Evolutionary conservation across 176 grass and related monocot species (phyloP), one percentile per base, ranked within the genome.

Genomic region (Cenchrus fungigraminus): DNA sequence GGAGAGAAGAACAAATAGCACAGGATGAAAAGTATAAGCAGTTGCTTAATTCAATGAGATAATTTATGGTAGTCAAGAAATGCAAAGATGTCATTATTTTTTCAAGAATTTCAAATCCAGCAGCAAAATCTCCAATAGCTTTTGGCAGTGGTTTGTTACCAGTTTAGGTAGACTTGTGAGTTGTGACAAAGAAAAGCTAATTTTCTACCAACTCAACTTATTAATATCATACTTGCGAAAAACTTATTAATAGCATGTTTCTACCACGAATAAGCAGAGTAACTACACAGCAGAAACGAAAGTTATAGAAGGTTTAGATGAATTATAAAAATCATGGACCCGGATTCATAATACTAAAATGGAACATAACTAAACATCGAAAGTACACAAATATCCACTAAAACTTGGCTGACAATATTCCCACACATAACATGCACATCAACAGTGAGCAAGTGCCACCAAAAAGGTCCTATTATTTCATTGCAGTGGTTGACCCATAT

Each of bases 1-100:
- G 84, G 13, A 84, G 50, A 85, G 14, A 85, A 82, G 68, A 88
- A 92, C 42, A 77, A 76, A 80, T 43, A 81, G 65, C 51, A 47
- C 29, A 79, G n/a, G 74, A 25, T 73, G 37, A 15, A 85, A 87
- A 72, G 31, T 49, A 75, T 34, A 80, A 71, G 52, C 22, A 73
- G 50, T 63, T 54, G 15, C 68, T 84, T 14, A 20, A 76, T 55
- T 78, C 45, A 54, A 45, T 9, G 52, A 85, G 52, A 73, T 43
- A 68, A 65, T 37, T 79, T 65, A 5, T 44, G 65, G 16, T 37
- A 15, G 59, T 43, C 25, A 20, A 12, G 52, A 9, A 59, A 20
- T 31, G 15, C 52, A 56, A 55, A 20, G 65, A 43, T 71, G 5
- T 69, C 50, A 69, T 19, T 56, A 28, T 22, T 68, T 54, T 47